phyloP scores from a whole-genome alignment of 352 stramenopile genomes.

The Phytophthora citrophthora region DNA sequence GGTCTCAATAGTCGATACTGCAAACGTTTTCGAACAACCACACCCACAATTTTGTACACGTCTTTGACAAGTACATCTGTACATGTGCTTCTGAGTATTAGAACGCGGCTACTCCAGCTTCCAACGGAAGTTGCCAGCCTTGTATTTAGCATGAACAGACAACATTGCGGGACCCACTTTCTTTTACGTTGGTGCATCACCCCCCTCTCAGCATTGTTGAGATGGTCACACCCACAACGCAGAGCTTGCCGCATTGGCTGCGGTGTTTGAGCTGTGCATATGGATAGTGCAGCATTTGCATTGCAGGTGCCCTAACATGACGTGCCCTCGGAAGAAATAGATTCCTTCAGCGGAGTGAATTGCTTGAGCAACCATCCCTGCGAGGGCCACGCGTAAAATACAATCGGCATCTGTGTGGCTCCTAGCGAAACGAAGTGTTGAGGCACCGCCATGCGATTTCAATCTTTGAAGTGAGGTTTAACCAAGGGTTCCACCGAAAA shows the following conservation, averaged over 20 bases:
- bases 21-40: too few species aligned
- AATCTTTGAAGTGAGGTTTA: constrained; percentile 1
- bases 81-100: too few species aligned
- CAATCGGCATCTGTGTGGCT: constrained; percentile 6
- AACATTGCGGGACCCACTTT: background rate
- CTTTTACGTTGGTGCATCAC: background rate
- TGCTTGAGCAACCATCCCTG: background rate
- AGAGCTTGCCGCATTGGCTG: background rate
- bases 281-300: constrained; percentile 25
- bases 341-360: background rate
- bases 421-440: constrained; percentile 16
- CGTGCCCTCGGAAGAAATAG: background rate
- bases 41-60: too few species aligned
- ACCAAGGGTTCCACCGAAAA: constrained; percentile 6
- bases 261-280: background rate
- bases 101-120: background rate
- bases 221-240: background rate
- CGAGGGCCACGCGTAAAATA: constrained; percentile 2
- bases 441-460: constrained; percentile 14
- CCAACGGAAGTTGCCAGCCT: too few species aligned
- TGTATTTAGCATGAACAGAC: background rate
- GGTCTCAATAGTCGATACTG: background rate
- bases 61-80: background rate
- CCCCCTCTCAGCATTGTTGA: background rate
- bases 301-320: constrained; percentile 5